These are phyloP conservation scores for Globisporangium carolinianum DNA, from an alignment of 352 stramenopile species.

Conservation along the genomic window DNA sequence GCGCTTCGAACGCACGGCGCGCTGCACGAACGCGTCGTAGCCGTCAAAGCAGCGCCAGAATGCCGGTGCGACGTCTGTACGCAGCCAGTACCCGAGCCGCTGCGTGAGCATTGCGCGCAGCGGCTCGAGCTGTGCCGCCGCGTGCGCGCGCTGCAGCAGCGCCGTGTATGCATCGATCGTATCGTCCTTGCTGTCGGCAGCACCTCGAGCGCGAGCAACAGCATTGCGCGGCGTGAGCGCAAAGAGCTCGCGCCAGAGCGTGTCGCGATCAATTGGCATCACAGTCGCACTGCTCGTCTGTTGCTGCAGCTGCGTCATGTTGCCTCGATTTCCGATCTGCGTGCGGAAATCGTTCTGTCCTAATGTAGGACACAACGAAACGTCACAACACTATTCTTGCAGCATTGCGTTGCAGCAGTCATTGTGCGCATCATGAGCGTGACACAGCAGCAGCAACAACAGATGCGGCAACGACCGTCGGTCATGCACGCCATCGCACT, in stretches of 20 bases:
- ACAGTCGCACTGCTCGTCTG: constrained; percentile 5
- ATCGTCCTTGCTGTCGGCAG: background rate
- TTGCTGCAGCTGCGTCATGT: too few relatives aligned
- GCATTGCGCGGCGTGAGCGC: constrained; percentile 37
- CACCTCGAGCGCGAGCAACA: background rate
- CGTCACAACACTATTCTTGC: too few relatives aligned
- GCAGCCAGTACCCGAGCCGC: constrained; percentile 56
- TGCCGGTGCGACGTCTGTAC: constrained; percentile 43
- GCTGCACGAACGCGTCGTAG: constrained; percentile 14
- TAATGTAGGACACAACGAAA: too few relatives aligned
- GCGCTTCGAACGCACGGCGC: constrained; percentile 12
- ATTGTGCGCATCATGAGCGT: background rate
- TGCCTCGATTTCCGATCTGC: too few relatives aligned
- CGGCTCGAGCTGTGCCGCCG: constrained; percentile 25
- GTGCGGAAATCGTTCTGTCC: too few relatives aligned
- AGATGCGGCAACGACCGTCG: constrained; percentile 3
- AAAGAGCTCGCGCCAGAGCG: constrained; percentile 68
- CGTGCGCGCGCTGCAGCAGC: constrained; percentile 30
- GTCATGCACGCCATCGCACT: constrained; percentile 43
- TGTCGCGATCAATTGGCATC: constrained; percentile 49
- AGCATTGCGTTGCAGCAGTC: too few relatives aligned
- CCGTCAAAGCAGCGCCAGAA: constrained; percentile 62
- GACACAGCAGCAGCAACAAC: background rate
- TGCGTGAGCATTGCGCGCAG: constrained; percentile 57
- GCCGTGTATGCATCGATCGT: constrained; percentile 17